phyloP scores from a whole-genome alignment of 139 green algal species.

The Chlorella vulgaris region DNA sequence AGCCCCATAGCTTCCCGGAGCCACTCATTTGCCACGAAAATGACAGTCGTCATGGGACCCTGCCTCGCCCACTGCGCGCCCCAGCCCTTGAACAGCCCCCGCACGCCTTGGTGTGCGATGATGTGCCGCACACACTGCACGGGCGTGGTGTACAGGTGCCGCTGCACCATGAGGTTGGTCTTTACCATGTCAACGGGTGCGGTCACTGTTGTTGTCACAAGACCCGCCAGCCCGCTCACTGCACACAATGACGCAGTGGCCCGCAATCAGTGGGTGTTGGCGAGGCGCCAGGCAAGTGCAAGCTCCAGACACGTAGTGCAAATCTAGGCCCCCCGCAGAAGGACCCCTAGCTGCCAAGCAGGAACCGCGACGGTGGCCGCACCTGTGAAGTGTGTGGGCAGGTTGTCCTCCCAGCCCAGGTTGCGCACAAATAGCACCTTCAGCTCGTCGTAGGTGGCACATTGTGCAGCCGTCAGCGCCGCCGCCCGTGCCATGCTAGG shows the following conservation, averaged over 20 bases:
- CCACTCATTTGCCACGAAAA: conserved; percentile 56
- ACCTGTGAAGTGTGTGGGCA: conserved; percentile 63
- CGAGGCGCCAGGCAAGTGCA: too few species aligned
- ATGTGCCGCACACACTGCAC: conserved; percentile 9
- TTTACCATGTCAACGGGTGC: conserved; percentile 91
- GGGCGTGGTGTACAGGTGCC: conserved; percentile 21
- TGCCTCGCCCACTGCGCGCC: conserved; percentile 68
- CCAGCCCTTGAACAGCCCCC: conserved; percentile 58
- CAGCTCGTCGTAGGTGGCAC: conserved; percentile 86
- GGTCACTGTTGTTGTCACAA: conserved; percentile 89
- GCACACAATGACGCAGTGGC: not conserved
- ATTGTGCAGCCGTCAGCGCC: conserved; percentile 82
- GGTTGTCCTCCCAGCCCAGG: conserved; percentile 60
- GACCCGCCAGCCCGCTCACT: conserved; percentile 75
- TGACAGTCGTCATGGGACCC: conserved; percentile 76
- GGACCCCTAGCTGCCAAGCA: too few species aligned
- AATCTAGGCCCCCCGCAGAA: too few species aligned
- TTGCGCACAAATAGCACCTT: conserved; percentile 55
- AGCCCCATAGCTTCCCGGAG: not conserved
- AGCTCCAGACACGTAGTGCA: too few species aligned
- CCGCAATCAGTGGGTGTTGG: too few species aligned
- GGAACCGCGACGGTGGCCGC: too few species aligned
- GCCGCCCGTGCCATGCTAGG: conserved; percentile 74
- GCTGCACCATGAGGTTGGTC: conserved; percentile 44
- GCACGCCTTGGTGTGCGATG: conserved; percentile 44